Percentiles rank a stretch among this genome's conserved stretches.
Conservation (phyloP, 2,329 filamentous ascomycete species). For the Apiospora phragmitis region DNA sequence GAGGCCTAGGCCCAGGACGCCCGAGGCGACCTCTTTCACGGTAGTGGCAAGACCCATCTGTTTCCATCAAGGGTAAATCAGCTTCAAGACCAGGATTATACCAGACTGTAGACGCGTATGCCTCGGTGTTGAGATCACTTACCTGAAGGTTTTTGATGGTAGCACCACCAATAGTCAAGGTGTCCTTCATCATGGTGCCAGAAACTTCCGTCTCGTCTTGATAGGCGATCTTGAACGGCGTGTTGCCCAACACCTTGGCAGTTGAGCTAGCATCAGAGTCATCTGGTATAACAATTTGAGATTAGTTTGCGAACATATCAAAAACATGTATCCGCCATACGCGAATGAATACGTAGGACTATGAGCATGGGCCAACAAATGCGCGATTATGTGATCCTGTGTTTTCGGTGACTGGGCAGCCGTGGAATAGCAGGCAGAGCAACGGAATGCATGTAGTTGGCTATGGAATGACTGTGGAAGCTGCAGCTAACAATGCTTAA, state of each 20-base stretch:
- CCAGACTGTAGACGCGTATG: conserved; percentile 18
- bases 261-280: not conserved
- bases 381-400: not conserved
- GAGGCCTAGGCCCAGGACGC: conserved; percentile 62
- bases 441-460: no score
- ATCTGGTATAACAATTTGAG: not conserved
- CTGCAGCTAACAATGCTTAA: not conserved
- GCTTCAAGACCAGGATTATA: conserved; percentile 26
- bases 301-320: not conserved
- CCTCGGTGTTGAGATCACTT: conserved; percentile 36
- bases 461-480: not conserved
- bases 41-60: not conserved
- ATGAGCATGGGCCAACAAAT: not conserved
- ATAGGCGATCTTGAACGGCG: not conserved
- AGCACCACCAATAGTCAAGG: conserved; percentile 51
- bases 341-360: no score
- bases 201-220: conserved; percentile 36
- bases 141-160: conserved; percentile 54
- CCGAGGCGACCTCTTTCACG: conserved; percentile 46
- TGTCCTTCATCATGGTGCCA: conserved; percentile 61
- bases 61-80: not conserved
- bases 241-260: not conserved
- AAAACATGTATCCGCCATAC: not conserved
- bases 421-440: no score
- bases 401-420: not conserved